These are phyloP conservation scores for Myriosclerotinia curreyana DNA, from an alignment of 2,329 filamentous ascomycete species.

Conservation along the genomic window DNA sequence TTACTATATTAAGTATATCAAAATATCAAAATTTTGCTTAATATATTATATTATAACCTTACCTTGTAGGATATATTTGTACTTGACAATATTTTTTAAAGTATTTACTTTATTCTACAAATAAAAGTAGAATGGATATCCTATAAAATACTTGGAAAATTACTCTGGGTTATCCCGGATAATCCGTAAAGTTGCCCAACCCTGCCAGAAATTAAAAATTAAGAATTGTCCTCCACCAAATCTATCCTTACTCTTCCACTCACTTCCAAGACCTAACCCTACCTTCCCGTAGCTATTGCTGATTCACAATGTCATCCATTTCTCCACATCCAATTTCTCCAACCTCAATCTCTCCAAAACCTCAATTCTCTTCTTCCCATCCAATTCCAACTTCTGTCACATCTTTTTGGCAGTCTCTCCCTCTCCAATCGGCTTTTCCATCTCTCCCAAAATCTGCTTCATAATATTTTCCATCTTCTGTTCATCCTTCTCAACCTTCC, in stretches of 20 bases:
- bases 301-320: neutral
- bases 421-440: neutral
- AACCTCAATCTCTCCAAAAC: neutral
- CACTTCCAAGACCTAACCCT: neutral
- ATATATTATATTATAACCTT: no score
- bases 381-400: neutral
- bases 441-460: neutral
- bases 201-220: no score
- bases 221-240: neutral
- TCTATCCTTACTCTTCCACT: neutral
- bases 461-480: neutral
- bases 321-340: neutral
- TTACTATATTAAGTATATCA: no score
- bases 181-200: no score
- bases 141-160: no score
- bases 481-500: neutral
- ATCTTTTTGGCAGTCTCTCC: neutral
- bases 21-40: no score
- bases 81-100: no score
- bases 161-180: no score
- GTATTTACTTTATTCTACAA: no score
- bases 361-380: neutral
- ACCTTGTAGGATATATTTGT: no score
- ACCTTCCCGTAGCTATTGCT: neutral
- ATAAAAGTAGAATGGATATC: no score